phyloP scores from a whole-genome alignment of 2,329 filamentous ascomycete species.

The Aspergillus latus region DNA sequence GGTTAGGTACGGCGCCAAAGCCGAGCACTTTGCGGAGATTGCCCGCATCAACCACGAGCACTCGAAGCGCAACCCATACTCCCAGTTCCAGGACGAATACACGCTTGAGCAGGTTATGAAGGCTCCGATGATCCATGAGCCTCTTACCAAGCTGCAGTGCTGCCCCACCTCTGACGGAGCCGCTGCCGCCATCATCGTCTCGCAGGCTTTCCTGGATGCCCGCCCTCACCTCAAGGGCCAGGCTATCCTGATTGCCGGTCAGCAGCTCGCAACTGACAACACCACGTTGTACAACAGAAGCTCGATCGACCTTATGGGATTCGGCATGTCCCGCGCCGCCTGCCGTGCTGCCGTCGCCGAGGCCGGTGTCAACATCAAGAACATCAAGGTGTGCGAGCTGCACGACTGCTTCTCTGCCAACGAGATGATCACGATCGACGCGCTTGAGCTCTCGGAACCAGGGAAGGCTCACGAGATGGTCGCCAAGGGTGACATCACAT shows the following conservation, averaged over 20 bases:
- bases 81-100: conserved; percentile 95
- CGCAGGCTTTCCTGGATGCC: conserved; percentile 81
- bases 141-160: conserved; percentile 96
- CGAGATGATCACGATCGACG: conserved; percentile 87
- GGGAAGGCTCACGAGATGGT: conserved; percentile 94
- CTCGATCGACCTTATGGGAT: conserved; percentile 86
- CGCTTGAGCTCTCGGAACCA: conserved; percentile 71
- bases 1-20: conserved; percentile 72
- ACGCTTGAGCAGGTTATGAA: conserved; percentile 77
- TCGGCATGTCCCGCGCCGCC: conserved; percentile 76
- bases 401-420: conserved; percentile 98
- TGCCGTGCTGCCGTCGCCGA: conserved; percentile 69
- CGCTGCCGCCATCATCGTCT: conserved; percentile 84
- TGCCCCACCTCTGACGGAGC: conserved; percentile 94
- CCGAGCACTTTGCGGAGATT: conserved; percentile 91
- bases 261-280: conserved; percentile 81
- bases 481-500: conserved; percentile 82
- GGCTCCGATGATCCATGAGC: conserved; percentile 75
- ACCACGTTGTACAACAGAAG: conserved; percentile 74
- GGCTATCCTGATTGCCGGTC: conserved; percentile 86
- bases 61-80: conserved; percentile 90
- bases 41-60: conserved; percentile 90
- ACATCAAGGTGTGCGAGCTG: conserved; percentile 83
- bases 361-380: conserved; percentile 61
- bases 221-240: conserved; percentile 77